Base-by-base conservation (phyloP, 148 eudicot genomes). In the Heliosperma pusillum region DNA sequence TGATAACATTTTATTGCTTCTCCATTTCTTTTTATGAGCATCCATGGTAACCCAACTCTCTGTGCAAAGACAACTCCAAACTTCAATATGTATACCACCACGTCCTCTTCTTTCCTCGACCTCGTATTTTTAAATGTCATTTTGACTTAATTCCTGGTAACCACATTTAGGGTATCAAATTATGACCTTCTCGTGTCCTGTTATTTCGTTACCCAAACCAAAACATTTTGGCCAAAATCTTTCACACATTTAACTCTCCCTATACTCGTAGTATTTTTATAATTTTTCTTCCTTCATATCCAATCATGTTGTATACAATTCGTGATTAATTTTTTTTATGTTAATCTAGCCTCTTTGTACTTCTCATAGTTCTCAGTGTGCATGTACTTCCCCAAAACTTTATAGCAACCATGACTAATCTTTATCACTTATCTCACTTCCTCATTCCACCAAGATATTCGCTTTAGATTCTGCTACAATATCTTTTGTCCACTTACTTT, bases 361-460 rank as follows among this genome's bases (percentile, higher is more conserved):
- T n/a, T 58, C 26, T 58, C 21, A 58, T 5, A 21, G 12, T 58
- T 58, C 62, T 58, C 62, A 20, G 4, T 5, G 11, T 10, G 20
- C 1, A 2, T 57, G 24, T 9, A 19, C 2, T 20, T 20, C 24
- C 21, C 27, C 1, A 33, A 73, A 62, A 3, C 19, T 11, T 21
- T 19, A 9, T 58, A 58, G 53, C 27, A 33, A 19, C 58, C 53
- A 26, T 50, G 29, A 4, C 58, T 58, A 22, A 1, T 29, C 52
- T 57, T 57, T 33, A 72, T 72, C 25, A 16, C 75, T 12, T 58
- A n/a, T 2, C 9, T 3, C n/a, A 56, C 27, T 20, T 72, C 66
- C 10, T 58, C 50, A 20, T 58, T 72, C 65, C 65, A 71, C 74
- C 26, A 56, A 33, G 74, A 71, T 71, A 50, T 57, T 19, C 57